Base-by-base conservation (phyloP, 306 rosid species). In the Cucurbita pepo region DNA sequence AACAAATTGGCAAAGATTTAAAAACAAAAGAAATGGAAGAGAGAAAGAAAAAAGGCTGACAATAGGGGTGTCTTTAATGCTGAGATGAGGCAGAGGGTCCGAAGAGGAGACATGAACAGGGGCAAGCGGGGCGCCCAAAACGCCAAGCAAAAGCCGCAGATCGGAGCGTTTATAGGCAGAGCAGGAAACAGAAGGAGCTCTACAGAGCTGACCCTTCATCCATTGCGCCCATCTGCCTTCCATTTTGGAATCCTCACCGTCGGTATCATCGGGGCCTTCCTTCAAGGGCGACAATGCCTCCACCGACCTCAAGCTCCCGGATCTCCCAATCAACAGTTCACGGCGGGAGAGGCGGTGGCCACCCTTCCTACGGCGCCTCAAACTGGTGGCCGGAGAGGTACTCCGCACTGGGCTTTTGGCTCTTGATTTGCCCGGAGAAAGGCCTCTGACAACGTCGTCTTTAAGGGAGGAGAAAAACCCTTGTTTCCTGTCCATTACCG, bases 21-120 rank as follows among this genome's bases (percentile, higher is more conserved):
- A 67, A 67, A 22, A 0, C 5, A 50, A 50, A 67, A 21, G 19
- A 67, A 67, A 67, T 4, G 38, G 14, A 48, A 67, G 38, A 69
- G 44, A 4, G 19, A 72, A 14, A 71, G 64, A 55, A 15, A 21
- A 61, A 15, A 15, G 80, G 89, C 73, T 88, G 90, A 93, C 98
- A 82, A 93, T 93, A 82, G 98, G 97, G 16, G 89, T 90, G 77
- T 90, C 98, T 83, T 93, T 93, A 84, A 93, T 90, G 83, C 96
- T 86, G 50, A 90, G 97, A 57, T 93, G 98, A 85, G 98, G 97
- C 59, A 87, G 79, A 4, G 91, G 90, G 56, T 93, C 98, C 18
- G 88, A 86, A 60, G 96, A 85, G 82, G 83, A 79, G 63, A 93
- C 98, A 78, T 90, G 98, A 56, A 93, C 90, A 30, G 98, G 98